These are phyloP conservation scores for Erythrophleum ivorense DNA, from an alignment of 331 rosid species.

Conservation along the genomic window DNA sequence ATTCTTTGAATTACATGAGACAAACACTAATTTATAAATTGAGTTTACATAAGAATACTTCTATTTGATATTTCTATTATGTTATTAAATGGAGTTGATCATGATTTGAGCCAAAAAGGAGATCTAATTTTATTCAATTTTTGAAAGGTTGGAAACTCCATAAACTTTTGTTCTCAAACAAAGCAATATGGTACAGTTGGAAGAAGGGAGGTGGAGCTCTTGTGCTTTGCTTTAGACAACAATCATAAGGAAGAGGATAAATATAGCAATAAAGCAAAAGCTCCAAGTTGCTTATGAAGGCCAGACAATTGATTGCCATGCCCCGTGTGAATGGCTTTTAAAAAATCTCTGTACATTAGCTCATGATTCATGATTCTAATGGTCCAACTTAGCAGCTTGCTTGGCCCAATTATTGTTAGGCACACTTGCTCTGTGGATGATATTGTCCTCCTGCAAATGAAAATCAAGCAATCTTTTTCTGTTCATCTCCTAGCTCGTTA, in stretches of 20 bases:
- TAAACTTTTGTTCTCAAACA: not conserved
- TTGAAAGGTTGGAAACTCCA: not conserved
- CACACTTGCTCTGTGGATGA: no score
- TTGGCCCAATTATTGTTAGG: no score
- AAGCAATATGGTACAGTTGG: not conserved
- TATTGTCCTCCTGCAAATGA: not conserved
- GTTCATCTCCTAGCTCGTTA: not conserved
- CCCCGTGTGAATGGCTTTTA: not conserved
- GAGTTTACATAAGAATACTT: no score
- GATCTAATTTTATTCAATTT: not conserved
- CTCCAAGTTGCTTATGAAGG: not conserved
- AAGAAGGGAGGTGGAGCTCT: no score
- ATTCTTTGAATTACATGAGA: no score
- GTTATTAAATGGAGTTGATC: not conserved
- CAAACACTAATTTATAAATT: no score
- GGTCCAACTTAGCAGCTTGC: not conserved
- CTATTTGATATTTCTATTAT: no score
- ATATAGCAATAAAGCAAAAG: conserved; percentile 7
- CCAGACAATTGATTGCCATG: not conserved
- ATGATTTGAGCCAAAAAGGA: not conserved
- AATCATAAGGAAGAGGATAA: not conserved
- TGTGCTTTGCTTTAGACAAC: not conserved
- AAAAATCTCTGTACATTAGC: not conserved
- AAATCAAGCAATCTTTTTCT: no score
- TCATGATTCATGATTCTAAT: not conserved